These are phyloP conservation scores for Lactifluus volemus DNA, from an alignment of 768 basidiomycete genomes.

Conservation along the genomic window DNA sequence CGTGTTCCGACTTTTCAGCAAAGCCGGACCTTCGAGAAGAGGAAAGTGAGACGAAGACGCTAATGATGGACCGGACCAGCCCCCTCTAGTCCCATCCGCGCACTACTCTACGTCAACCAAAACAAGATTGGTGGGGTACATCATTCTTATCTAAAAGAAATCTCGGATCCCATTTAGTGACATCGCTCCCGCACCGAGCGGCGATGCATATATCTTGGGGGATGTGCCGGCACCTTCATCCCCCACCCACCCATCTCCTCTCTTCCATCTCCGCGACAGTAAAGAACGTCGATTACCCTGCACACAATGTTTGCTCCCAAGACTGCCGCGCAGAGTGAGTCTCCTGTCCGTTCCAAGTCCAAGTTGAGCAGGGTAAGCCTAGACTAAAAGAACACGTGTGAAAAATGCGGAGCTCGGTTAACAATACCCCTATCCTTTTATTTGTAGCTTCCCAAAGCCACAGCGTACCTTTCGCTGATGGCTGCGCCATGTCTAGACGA, in stretches of 20 bases:
- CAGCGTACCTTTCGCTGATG: slow-evolving; percentile 7
- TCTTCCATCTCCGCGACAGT: background rate
- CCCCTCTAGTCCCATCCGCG: background rate
- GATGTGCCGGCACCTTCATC: background rate
- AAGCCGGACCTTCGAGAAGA: background rate
- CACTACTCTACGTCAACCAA: background rate
- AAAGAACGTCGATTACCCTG: background rate
- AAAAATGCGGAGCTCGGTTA: too few relatives aligned
- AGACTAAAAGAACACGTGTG: background rate
- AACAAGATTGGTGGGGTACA: background rate
- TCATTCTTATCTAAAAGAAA: background rate
- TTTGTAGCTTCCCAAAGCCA: slow-evolving; percentile 3
- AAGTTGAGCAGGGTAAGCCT: background rate
- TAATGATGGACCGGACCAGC: background rate
- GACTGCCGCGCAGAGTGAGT: background rate
- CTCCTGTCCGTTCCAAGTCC: background rate
- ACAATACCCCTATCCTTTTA: background rate
- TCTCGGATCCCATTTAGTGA: slow-evolving; percentile 2
- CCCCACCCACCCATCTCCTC: background rate
- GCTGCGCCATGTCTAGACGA: slow-evolving; percentile 2
- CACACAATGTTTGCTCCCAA: background rate
- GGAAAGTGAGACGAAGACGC: background rate
- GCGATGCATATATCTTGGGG: background rate
- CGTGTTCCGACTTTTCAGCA: background rate
- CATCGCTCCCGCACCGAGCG: background rate